Percentiles rank a stretch among this genome's conserved stretches.
phyloP scores from a whole-genome alignment of 2,329 filamentous ascomycete species.

The Fusarium staphyleae region DNA sequence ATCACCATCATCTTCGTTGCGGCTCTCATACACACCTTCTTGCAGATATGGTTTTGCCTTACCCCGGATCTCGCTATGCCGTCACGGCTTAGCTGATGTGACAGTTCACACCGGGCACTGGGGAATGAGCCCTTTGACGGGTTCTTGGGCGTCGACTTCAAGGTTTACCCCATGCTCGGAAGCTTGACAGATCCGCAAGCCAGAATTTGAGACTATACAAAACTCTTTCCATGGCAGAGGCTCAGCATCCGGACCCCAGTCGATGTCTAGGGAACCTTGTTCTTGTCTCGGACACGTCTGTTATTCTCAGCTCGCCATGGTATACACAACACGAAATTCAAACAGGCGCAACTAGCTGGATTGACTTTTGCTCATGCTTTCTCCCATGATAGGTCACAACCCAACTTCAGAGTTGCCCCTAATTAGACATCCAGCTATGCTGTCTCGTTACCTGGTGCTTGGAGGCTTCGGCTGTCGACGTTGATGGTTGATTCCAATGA shows the following conservation, averaged over 20 bases:
- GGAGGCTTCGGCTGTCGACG: background rate
- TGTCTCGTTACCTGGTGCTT: background rate
- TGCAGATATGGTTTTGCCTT: background rate
- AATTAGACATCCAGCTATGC: conserved; percentile 1
- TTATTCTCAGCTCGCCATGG: background rate
- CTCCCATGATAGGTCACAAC: background rate
- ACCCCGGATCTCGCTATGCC: conserved; percentile 11
- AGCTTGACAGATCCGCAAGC: background rate
- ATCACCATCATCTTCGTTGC: too few relatives aligned
- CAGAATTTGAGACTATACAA: background rate
- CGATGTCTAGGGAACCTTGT: background rate
- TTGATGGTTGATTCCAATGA: conserved; percentile 8
- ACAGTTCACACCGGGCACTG: background rate
- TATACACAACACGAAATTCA: background rate
- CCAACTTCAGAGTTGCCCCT: background rate
- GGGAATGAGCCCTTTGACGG: background rate
- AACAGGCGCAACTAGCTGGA: background rate
- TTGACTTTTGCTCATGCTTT: background rate
- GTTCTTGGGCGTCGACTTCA: background rate
- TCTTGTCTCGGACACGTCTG: background rate
- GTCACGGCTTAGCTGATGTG: background rate
- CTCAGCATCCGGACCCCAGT: background rate
- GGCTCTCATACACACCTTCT: background rate
- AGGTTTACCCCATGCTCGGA: conserved; percentile 9
- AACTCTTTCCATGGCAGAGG: background rate